Evolutionary conservation across 345 rosid genomes (phyloP), one percentile per base, ranked within the genome.

Genomic region (Litchi chinensis): DNA sequence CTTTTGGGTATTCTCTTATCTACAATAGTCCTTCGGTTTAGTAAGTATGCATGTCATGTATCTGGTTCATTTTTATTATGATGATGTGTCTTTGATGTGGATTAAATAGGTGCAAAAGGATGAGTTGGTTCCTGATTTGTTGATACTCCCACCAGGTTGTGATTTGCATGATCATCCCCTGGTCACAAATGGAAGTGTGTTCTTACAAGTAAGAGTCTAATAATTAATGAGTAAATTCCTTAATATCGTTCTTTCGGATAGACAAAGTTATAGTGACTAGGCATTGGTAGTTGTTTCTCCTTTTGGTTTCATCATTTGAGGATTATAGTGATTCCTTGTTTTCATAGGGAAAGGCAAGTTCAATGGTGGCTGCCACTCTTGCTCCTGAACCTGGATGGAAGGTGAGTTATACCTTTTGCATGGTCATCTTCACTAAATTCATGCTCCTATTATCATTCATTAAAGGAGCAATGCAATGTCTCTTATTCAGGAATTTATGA

Each of bases 331-430:
- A 71, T 43, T 28, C 73, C 68, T 60, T 24, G 3, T 70, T 75
- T 48, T 76, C 67, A 54, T 79, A 95, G 99, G 99, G 99, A 57
- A 95, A 92, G 82, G 98, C 95, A 85, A 95, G 99, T 84, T 89
- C 96, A 68, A 91, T 95, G 99, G 98, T 90, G 74, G 98, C 97
- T 67, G 89, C 93, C 26, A 90, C 89, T 68, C 94, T 95, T 70
- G 84, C 64, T 87, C 99, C 99, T 39, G 80, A 90, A 79, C 89
- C 95, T 39, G 95, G 89, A 72, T 93, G 96, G 98, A 86, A 89
- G 84, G 99, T 95, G 65, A 76, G 90, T 76, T 68, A 62, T 80
- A 10, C 64, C 32, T 16, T 64, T 62, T 5, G 10, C 8, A 15
- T 40, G 32, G 24, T 64, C 54, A 16, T 65, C 74, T 44, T 79